These are phyloP conservation scores for Rhizopogon vulgaris DNA, from an alignment of 768 basidiomycete genomes.

Conservation along the genomic window DNA sequence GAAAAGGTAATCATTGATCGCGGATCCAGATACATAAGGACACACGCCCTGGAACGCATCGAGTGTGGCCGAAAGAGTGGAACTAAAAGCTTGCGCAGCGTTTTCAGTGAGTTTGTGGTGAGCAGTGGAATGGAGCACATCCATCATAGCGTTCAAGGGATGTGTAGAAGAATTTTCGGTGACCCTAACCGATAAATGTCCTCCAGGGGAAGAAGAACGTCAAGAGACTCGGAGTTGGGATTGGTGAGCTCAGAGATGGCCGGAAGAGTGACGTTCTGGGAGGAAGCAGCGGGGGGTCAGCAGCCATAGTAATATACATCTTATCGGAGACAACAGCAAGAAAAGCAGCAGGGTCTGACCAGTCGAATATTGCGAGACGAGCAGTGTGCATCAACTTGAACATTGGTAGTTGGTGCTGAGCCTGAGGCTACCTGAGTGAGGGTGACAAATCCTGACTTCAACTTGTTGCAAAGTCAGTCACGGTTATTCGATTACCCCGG, in stretches of 20 bases:
- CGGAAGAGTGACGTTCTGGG: constrained; percentile 49
- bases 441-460: no score
- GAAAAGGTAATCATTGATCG: constrained; percentile 32
- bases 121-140: constrained; percentile 37
- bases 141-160: constrained; percentile 49
- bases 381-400: no score
- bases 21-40: constrained; percentile 9
- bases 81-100: constrained; percentile 40
- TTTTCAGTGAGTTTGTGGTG: constrained; percentile 48
- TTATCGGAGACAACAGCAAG: not conserved
- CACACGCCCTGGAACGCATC: constrained; percentile 51
- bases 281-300: constrained; percentile 15
- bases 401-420: no score
- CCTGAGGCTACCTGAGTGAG: no score
- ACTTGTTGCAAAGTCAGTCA: no score
- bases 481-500: no score
- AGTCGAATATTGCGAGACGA: no score
- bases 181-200: not conserved
- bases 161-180: constrained; percentile 7
- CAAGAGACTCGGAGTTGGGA: constrained; percentile 39
- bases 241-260: constrained; percentile 52
- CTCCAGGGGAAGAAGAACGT: constrained; percentile 41
- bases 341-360: not conserved
- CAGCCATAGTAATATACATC: not conserved
- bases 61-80: constrained; percentile 45